Evolutionary conservation across 352 stramenopile genomes (phyloP).

Genomic region (Phytophthora kernoviae): DNA sequence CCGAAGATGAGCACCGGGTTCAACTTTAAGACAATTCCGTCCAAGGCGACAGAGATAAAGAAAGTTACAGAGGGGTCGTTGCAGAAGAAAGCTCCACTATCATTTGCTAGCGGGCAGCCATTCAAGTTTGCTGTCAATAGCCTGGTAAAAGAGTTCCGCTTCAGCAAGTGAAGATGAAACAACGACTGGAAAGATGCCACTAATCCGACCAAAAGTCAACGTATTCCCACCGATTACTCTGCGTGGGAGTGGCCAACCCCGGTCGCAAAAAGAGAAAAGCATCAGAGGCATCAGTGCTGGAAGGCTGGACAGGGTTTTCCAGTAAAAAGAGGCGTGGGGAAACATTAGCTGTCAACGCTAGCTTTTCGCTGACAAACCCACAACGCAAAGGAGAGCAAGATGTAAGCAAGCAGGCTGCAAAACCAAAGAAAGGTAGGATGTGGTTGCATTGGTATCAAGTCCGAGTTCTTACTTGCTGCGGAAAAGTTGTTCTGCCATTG

Average conservation of each 20-base stretch:
- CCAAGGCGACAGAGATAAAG: conserved; percentile 10
- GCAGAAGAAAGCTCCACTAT: conserved; percentile 8
- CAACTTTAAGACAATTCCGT: conserved; percentile 29
- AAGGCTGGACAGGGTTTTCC: conserved; percentile 8
- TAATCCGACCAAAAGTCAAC: conserved; percentile 20
- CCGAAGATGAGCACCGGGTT: conserved; percentile 21
- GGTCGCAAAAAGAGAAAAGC: conserved; percentile 34
- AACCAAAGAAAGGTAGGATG: not conserved
- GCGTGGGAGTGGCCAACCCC: conserved; percentile 28
- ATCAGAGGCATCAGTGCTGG: not conserved
- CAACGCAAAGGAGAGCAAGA: conserved; percentile 7
- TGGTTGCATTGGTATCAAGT: not conserved
- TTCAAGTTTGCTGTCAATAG: conserved; percentile 20
- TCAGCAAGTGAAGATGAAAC: not conserved
- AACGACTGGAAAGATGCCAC: conserved; percentile 5
- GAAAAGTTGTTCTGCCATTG: conserved; percentile 2
- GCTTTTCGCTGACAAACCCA: conserved; percentile 11
- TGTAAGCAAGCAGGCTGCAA: conserved; percentile 2
- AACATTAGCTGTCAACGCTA: not conserved
- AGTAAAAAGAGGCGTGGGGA: conserved; percentile 16
- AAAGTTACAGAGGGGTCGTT: not conserved
- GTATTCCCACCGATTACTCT: conserved; percentile 16
- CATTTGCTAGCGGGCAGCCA: conserved; percentile 16
- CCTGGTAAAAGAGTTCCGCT: conserved; percentile 8
- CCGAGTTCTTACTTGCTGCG: conserved; percentile 1